Evolutionary conservation across 2,329 filamentous ascomycete genomes (phyloP), one percentile per base, ranked within the genome.

Genomic region (Xylaria sp.): DNA sequence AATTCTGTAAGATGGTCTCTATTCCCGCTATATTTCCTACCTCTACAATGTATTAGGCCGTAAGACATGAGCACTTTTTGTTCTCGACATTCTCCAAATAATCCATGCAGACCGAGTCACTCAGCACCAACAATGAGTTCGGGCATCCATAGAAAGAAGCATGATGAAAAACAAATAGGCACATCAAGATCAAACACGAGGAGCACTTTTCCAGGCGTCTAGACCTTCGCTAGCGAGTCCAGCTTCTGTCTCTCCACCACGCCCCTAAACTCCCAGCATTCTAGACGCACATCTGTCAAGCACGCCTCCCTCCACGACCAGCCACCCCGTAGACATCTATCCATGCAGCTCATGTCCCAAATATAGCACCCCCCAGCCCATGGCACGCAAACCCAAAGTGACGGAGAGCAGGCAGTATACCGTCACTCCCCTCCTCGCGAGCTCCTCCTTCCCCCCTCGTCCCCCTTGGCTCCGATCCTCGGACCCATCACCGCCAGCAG

Each of bases 341-440:
- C 36, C 21, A 8, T 27, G 12, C 36, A 58, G 19, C 32, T 50
- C 27, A 19, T n/a, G n/a, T 42, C 17, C 45, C 27, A 14, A n/a
- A 36, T 51, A 34, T 47, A 24, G 6, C 54, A 24, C 14, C 24
- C 24, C 24, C 27, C 7, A 48, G 12, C 21, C n/a, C 36, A 47
- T 36, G 30, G 34, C 51, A 56, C 54, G n/a, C 42, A 51, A 51
- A 30, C 24, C 48, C 11, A 30, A 17, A 4, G 11, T 30, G 21
- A 50, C 27, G n/a, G 47, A 19, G 3, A 7, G 54, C 56, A 36
- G 34, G 3, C 30, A 11, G 30, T 21, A 21, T 64, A 64, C 17
- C 55, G 27, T 64, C 61, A 51, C 65, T 61, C 65, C 65, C 59
- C 59, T 14, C 21, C 24, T 21, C 42, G 7, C 11, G 39, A 27